Evolutionary conservation across 2,329 filamentous ascomycete genomes (phyloP).

Genomic region (Arthrobotrys musiformis): DNA sequence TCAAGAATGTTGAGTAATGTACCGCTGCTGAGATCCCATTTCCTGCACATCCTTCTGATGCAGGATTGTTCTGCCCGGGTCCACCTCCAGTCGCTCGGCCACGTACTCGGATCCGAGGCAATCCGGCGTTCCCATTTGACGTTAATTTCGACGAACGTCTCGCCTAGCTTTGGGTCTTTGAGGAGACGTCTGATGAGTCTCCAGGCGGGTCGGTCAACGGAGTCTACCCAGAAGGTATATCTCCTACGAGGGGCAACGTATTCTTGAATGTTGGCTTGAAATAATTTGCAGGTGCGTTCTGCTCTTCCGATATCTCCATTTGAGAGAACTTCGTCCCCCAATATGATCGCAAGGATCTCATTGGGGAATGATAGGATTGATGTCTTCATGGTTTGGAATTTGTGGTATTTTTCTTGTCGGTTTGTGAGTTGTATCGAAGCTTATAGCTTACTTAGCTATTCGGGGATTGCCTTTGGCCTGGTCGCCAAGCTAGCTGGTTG

Average conservation of each 20-base stretch:
- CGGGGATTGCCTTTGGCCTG: no score
- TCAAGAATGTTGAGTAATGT: neutral
- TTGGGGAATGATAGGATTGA: constrained; percentile 14
- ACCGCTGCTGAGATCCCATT: neutral
- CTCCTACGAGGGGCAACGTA: neutral
- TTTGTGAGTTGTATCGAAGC: no score
- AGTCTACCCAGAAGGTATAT: constrained; percentile 28
- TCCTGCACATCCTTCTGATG: neutral
- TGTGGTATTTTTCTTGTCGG: no score
- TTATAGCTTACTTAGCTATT: no score
- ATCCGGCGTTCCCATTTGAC: constrained; percentile 24
- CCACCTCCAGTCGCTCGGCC: constrained; percentile 14
- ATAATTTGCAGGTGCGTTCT: neutral
- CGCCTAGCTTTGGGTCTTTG: constrained; percentile 9
- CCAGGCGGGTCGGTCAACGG: constrained; percentile 8
- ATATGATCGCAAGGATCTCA: constrained; percentile 7
- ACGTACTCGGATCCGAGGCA: neutral
- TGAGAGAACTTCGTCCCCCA: neutral
- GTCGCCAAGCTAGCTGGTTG: no score
- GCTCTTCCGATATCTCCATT: constrained; percentile 3
- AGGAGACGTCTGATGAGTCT: constrained; percentile 1
- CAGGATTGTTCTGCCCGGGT: neutral
- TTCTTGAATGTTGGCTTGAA: constrained; percentile 11
- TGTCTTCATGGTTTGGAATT: no score
- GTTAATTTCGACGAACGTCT: constrained; percentile 1